Conservation (phyloP, 179 eudicot genomes). For the Silene coronaria region DNA sequence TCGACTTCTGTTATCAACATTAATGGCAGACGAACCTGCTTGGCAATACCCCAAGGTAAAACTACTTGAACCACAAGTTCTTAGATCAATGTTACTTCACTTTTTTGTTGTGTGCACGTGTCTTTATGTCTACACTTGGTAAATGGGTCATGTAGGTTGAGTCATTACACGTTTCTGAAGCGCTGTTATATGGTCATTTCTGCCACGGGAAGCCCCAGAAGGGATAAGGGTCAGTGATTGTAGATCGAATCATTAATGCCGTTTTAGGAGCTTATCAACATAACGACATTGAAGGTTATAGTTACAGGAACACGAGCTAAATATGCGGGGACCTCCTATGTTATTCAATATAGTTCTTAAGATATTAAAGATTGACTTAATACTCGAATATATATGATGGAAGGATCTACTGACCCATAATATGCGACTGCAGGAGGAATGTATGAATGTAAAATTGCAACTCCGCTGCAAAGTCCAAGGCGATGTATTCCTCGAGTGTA, state of each 20-base stretch:
- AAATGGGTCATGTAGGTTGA: no score
- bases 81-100: no score
- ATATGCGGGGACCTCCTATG: neutral
- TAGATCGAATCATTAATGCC: no score
- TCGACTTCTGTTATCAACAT: slow-evolving; percentile 56
- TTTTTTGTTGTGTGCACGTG: neutral
- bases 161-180: no score
- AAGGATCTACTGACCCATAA: slow-evolving; percentile 2
- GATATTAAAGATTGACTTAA: neutral
- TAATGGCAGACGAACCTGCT: slow-evolving; percentile 47
- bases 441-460: slow-evolving; percentile 57
- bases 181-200: no score
- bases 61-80: neutral
- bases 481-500: slow-evolving; percentile 82
- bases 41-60: slow-evolving; percentile 66
- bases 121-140: no score
- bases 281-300: neutral
- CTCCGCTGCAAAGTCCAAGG: slow-evolving; percentile 72
- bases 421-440: slow-evolving; percentile 66
- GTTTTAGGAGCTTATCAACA: no score
- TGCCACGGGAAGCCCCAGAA: no score
- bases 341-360: neutral
- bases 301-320: neutral
- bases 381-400: no score
- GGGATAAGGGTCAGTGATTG: no score